These are phyloP conservation scores for Sanghuangporus weigelae DNA, from an alignment of 1,284 basidiomycete species.

Conservation along the genomic window DNA sequence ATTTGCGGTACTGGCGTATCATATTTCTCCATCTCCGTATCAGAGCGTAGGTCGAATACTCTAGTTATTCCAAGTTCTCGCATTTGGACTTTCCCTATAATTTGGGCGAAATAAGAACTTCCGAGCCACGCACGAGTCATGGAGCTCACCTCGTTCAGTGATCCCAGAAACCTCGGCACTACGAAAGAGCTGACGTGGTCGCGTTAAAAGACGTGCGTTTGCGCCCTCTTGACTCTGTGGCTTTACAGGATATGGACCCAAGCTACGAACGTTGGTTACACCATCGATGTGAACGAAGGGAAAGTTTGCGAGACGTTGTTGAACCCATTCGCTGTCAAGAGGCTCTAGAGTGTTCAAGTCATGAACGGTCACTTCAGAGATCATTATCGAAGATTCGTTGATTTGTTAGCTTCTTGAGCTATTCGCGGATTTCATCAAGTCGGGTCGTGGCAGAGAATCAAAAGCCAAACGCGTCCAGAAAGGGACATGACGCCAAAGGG, in stretches of 20 bases:
- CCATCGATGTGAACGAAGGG: conserved; percentile 65
- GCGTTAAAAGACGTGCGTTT: conserved; percentile 45
- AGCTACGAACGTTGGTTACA: conserved; percentile 67
- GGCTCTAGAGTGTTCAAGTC: conserved; percentile 38
- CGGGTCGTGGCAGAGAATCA: background rate
- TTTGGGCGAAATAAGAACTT: background rate
- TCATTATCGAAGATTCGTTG: background rate
- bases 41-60: conserved; percentile 71
- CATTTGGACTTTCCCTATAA: conserved; percentile 50
- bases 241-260: conserved; percentile 54
- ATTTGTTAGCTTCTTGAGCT: background rate
- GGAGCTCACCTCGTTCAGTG: conserved; percentile 51
- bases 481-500: conserved; percentile 4
- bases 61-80: conserved; percentile 55
- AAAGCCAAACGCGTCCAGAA: background rate
- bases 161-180: conserved; percentile 66
- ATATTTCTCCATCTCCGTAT: conserved; percentile 72
- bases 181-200: conserved; percentile 52
- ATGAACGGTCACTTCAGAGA: background rate
- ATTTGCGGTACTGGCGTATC: conserved; percentile 56
- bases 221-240: conserved; percentile 12
- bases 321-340: conserved; percentile 59
- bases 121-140: conserved; percentile 1
- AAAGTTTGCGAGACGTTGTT: conserved; percentile 52
- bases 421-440: background rate